Evolutionary conservation across 345 rosid species (phyloP).

Genomic region (Lagerstroemia speciosa): DNA sequence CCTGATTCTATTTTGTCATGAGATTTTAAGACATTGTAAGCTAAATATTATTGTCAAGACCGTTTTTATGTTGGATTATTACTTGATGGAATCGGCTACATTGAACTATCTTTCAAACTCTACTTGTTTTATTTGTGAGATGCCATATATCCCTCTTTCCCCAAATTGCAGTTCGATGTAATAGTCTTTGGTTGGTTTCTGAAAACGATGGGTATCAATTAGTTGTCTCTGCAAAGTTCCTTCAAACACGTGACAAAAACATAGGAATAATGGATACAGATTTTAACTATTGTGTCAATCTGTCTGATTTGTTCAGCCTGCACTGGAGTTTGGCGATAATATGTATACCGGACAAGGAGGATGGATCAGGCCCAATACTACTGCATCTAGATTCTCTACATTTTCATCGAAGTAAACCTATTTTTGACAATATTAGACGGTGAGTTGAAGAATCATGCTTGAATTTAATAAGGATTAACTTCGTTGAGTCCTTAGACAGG

Average conservation of each 20-base stretch:
- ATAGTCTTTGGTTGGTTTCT: background rate
- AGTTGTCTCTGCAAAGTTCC: background rate
- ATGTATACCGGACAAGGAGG: constrained; percentile 74
- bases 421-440: constrained; percentile 73
- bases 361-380: constrained; percentile 64
- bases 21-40: background rate
- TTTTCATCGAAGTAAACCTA: constrained; percentile 50
- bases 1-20: background rate
- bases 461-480: background rate
- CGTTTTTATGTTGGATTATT: background rate
- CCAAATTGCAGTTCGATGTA: background rate
- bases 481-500: no score
- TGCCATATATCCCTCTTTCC: background rate
- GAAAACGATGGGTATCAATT: background rate
- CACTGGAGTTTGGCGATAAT: constrained; percentile 97
- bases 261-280: background rate
- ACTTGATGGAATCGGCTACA: background rate
- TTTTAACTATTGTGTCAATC: background rate
- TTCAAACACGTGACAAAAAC: background rate
- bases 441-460: constrained; percentile 19
- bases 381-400: constrained; percentile 88
- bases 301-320: constrained; percentile 37
- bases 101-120: background rate
- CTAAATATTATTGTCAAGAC: background rate
- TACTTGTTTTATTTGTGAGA: background rate